These are phyloP conservation scores for Euphrasia arctica DNA, from an alignment of 305 asterid genomes.

Conservation along the genomic window DNA sequence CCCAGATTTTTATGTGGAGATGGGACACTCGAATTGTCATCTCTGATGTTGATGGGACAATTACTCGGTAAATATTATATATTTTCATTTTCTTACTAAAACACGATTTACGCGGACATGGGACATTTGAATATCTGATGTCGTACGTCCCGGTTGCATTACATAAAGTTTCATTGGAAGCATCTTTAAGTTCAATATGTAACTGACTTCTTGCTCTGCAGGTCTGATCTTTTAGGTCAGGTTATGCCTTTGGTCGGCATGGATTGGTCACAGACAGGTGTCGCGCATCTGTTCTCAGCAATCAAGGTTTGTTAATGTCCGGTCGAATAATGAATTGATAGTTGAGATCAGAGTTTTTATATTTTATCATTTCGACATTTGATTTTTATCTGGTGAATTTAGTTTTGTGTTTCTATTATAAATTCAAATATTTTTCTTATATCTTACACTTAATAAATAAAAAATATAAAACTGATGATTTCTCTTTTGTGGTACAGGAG, in stretches of 20 bases:
- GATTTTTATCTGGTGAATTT: slow-evolving; percentile 5
- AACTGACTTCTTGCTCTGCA: slow-evolving; percentile 27
- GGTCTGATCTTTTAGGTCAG: slow-evolving; percentile 97
- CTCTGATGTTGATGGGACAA: slow-evolving; percentile 98
- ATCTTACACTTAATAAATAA: background rate
- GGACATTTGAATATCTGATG: too few relatives aligned
- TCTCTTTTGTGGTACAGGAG: slow-evolving; percentile 63
- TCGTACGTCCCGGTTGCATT: slow-evolving; percentile 2
- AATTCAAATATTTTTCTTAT: background rate
- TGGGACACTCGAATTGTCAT: slow-evolving; percentile 85
- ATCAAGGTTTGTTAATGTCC: slow-evolving; percentile 61
- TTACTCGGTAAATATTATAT: slow-evolving; percentile 64
- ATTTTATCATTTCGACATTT: slow-evolving; percentile 5
- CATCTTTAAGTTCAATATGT: background rate
- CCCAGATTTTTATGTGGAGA: slow-evolving; percentile 87
- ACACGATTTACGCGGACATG: background rate
- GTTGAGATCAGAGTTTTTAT: background rate
- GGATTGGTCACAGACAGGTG: slow-evolving; percentile 98
- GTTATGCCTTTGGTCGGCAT: slow-evolving; percentile 97
- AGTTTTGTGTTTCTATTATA: background rate
- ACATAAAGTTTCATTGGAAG: slow-evolving; percentile 10
- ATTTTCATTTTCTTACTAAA: slow-evolving; percentile 5
- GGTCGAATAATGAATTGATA: background rate
- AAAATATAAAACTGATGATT: background rate
- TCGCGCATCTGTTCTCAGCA: slow-evolving; percentile 88